Base-by-base conservation (phyloP, 2,329 filamentous ascomycete genomes). In the Paramyrothecium sp. region DNA sequence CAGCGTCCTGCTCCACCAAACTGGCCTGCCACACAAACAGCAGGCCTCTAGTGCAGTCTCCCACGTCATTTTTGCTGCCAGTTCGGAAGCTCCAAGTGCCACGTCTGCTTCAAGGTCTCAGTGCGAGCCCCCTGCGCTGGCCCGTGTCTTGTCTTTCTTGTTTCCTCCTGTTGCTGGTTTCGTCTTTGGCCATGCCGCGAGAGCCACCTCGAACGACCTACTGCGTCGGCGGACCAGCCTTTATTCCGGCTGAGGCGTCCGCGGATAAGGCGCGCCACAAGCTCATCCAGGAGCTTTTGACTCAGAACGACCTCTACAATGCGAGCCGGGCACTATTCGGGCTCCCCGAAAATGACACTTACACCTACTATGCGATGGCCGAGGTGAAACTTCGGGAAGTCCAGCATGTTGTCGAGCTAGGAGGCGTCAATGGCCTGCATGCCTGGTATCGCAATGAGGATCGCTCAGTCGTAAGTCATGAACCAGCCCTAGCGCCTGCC, bases 351-450 rank as follows among this genome's bases (percentile, higher is more conserved):
- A 65, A 65, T 56, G 81, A 83, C 61, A 59, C 62, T 19, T 83
- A 81, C 63, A 76, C 77, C 51, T 84, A 83, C 66, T 79, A 82
- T 68, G 81, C 81, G 60, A 76, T 79, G 57, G 74, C 75, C 46
- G 79, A 77, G 60, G 78, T 83, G 53, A 78, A 73, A 51, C 73
- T 84, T 33, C 70, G 71, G 33, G 72, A 83, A 63, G 80, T 78
- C 2, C 81, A 84, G 65, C 73, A 72, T n/a, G 68, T 75, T 33
- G 71, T 83, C 46, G 65, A 65, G 3, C 66, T 79, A 16, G 80
- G 80, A 47, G 68, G 65, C 51, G 72, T 65, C 53, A 81, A 81
- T 56, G 76, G 75, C 16, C 64, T 83, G 55, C 80, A 82, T 56
- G 67, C 68, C 17, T 83, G 81, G 81, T 83, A 84, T 65, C 73